Conservation (phyloP, 2,329 filamentous ascomycete species). For the Emydomyces testavorans region DNA sequence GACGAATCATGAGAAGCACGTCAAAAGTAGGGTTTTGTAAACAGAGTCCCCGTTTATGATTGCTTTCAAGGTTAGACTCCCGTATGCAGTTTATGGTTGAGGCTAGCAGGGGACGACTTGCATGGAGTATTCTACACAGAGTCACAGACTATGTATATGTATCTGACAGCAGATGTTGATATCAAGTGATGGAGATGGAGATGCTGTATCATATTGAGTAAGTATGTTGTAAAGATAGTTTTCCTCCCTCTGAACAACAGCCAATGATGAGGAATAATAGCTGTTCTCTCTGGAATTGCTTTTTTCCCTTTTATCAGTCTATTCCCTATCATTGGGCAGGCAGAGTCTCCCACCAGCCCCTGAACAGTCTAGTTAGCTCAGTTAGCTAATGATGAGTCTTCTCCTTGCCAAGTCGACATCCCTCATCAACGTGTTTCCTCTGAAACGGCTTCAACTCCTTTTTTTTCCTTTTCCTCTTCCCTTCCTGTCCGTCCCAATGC, state of each 20-base stretch:
- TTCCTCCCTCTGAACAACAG: too few species aligned
- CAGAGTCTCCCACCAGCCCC: background rate
- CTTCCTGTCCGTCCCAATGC: slow-evolving; percentile 12
- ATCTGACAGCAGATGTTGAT: too few species aligned
- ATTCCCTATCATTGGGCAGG: background rate
- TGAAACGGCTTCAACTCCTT: slow-evolving; percentile 12
- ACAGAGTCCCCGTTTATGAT: background rate
- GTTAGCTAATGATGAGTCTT: too few species aligned
- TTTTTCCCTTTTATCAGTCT: too few species aligned
- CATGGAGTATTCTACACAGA: background rate
- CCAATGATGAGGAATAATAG: too few species aligned
- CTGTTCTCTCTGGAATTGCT: too few species aligned
- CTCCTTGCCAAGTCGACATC: slow-evolving; percentile 6
- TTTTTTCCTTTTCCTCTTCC: slow-evolving; percentile 10
- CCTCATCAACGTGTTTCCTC: slow-evolving; percentile 13
- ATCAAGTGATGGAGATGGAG: too few species aligned
- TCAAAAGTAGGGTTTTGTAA: too few species aligned
- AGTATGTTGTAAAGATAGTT: too few species aligned
- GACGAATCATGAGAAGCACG: too few species aligned
- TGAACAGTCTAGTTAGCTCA: background rate
- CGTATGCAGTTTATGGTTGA: background rate
- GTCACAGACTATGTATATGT: too few species aligned
- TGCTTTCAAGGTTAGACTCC: slow-evolving; percentile 7
- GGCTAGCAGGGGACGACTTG: background rate
- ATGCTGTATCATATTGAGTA: too few species aligned